phyloP scores from a whole-genome alignment of 1,284 basidiomycete genomes.

The Rhizoctonia solani region DNA sequence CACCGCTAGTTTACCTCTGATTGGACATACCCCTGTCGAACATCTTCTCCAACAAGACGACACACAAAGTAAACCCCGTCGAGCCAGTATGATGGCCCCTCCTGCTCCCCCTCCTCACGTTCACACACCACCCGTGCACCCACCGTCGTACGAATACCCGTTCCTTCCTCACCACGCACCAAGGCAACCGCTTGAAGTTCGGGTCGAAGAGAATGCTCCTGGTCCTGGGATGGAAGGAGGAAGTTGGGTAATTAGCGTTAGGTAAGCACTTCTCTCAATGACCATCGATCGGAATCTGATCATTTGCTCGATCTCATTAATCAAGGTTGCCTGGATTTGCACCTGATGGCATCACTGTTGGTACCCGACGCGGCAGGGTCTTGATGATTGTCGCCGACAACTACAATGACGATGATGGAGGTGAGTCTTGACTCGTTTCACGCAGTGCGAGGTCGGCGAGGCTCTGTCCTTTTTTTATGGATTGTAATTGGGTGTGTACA shows the following conservation, averaged over 20 bases:
- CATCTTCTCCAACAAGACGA: background rate
- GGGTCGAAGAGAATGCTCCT: conserved; percentile 23
- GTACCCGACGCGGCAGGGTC: conserved; percentile 17
- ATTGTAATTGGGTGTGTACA: background rate
- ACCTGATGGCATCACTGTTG: conserved; percentile 22
- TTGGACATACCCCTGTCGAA: conserved; percentile 19
- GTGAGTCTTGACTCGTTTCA: background rate
- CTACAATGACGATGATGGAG: conserved; percentile 21
- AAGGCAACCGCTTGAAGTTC: conserved; percentile 10
- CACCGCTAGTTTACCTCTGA: conserved; percentile 9
- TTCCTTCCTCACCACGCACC: conserved; percentile 22
- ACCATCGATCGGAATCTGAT: background rate
- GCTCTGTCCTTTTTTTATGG: background rate
- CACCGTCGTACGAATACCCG: conserved; percentile 24
- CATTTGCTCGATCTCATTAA: background rate
- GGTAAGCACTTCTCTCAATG: too few relatives aligned
- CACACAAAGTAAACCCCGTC: background rate
- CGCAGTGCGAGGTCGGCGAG: background rate
- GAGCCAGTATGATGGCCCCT: conserved; percentile 8
- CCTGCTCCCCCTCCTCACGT: conserved; percentile 6
- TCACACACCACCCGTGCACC: conserved; percentile 14
- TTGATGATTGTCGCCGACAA: conserved; percentile 23
- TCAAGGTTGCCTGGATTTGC: conserved; percentile 11
- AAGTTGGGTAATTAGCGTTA: conserved; percentile 22
- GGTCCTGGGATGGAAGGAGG: background rate